Percentiles rank a stretch among this genome's conserved stretches.
Conservation (phyloP, 169 alveolate genomes). For the Plasmodium berghei region DNA sequence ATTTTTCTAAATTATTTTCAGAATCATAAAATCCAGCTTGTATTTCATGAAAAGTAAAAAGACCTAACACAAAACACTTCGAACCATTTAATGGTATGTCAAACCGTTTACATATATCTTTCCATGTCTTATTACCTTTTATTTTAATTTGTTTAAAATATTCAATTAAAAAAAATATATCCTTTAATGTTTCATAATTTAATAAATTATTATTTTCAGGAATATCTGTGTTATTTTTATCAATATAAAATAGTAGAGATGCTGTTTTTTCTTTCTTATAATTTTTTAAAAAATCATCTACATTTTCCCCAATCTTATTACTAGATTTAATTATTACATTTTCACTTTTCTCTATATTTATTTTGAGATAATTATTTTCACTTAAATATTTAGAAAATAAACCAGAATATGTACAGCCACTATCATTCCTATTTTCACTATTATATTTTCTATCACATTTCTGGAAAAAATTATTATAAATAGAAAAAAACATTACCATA, state of each 20-base stretch:
- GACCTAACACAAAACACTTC: conserved; percentile 68
- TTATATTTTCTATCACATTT: no score
- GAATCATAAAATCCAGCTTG: conserved; percentile 21
- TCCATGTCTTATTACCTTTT: conserved; percentile 22
- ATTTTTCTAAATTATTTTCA: conserved; percentile 4
- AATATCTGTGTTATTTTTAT: not conserved
- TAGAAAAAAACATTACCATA: conserved; percentile 16
- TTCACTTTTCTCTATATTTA: conserved; percentile 19
- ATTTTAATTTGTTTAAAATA: conserved; percentile 39
- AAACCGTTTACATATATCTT: conserved; percentile 44
- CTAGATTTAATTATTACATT: conserved; percentile 32
- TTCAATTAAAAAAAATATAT: conserved; percentile 45
- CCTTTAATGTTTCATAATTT: conserved; percentile 35
- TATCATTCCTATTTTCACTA: not conserved
- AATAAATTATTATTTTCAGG: conserved; percentile 3
- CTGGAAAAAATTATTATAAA: conserved; percentile 9
- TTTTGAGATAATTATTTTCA: not conserved
- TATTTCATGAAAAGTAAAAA: conserved; percentile 30
- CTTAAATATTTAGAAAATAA: conserved; percentile 1
- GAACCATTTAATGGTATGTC: conserved; percentile 34
- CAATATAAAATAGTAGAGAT: conserved; percentile 33
- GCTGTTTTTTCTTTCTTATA: conserved; percentile 60
- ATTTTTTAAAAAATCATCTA: conserved; percentile 34
- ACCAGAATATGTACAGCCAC: not conserved
- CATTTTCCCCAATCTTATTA: conserved; percentile 21